Base-by-base conservation (phyloP, 352 stramenopile genomes). In the Pythium biforme region DNA sequence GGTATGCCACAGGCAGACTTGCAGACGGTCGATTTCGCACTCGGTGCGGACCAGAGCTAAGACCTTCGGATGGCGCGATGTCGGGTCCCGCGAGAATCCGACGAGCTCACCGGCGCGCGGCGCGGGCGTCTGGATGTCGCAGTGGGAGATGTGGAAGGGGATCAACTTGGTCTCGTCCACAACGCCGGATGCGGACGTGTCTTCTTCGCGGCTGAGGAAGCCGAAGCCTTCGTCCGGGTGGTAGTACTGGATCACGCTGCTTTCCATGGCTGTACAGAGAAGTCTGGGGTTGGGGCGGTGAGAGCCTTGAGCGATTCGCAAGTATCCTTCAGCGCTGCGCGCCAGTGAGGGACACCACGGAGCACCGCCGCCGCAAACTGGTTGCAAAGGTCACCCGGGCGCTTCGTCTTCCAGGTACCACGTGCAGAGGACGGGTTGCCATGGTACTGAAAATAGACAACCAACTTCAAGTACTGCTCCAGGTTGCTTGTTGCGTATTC, bases 401-500 rank as follows among this genome's bases (percentile, higher is more conserved):
- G 15, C 34, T 11, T 19, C 34, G 34, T 40, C 34, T 11, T 40
- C 34, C 31, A 34, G 10, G 5, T 10, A 10, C 8, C 34, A 40
- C 34, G 2, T 40, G 34, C 34, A 40, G 34, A 40, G 34, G 34
- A 40, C 34, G 14, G 14, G 34, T 40, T 11, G 34, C 5, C 6
- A 17, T 40, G 9, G 12, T 17, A 17, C 34, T 40, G 34, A 40
- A 17, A 40, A 4, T 17, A 17, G 34, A 40, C 8, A 19, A 40
- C 12, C 34, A 33, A 50, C n/a, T 27, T 47, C 43, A 23, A 37
- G 23, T 37, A 34, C 52, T 51, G 17, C n/a, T 8, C 33, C 19
- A 72, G 1, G 71, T 56, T n/a, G n/a, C n/a, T n/a, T n/a, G n/a
- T n/a, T 23, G 74, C 64, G 4, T 40, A 65, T 58, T n/a, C 59